Evolutionary conservation across 202 grass and related monocot genomes (phyloP).

Genomic region (Panicum hallii): DNA sequence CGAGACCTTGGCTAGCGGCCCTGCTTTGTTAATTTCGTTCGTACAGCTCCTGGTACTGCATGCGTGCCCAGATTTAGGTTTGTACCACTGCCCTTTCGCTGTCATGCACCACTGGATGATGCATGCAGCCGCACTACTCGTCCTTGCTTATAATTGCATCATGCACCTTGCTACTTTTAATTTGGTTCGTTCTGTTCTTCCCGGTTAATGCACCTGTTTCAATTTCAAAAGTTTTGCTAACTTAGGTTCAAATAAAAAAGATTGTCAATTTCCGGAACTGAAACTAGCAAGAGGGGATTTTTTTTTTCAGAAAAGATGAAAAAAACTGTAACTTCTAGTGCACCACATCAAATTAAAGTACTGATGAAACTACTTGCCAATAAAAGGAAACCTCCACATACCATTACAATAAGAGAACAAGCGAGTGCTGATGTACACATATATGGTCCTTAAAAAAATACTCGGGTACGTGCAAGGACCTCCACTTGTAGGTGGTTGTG

Average conservation of each 20-base stretch:
- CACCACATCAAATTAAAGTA: no score
- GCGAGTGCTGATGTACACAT: not conserved
- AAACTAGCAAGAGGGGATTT: not conserved
- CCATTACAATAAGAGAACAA: not conserved
- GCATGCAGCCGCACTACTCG: not conserved
- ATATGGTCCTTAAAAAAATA: not conserved
- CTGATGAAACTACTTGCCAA: not conserved
- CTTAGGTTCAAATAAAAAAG: no score
- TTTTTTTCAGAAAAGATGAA: not conserved
- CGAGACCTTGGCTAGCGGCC: not conserved
- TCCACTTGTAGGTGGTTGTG: not conserved
- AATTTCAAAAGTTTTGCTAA: not conserved
- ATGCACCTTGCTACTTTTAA: no score
- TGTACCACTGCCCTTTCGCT: constrained; percentile 15
- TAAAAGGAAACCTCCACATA: not conserved
- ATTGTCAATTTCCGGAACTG: not conserved
- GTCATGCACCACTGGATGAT: constrained; percentile 17
- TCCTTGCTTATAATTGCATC: not conserved
- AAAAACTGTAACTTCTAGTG: no score
- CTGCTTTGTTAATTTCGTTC: not conserved
- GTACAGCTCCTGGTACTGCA: constrained; percentile 3
- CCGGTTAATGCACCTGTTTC: not conserved
- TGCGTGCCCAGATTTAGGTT: not conserved
- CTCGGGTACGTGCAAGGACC: not conserved
- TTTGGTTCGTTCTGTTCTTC: not conserved